These are phyloP conservation scores for Harrya chromipes DNA, from an alignment of 768 basidiomycete species.

Conservation along the genomic window DNA sequence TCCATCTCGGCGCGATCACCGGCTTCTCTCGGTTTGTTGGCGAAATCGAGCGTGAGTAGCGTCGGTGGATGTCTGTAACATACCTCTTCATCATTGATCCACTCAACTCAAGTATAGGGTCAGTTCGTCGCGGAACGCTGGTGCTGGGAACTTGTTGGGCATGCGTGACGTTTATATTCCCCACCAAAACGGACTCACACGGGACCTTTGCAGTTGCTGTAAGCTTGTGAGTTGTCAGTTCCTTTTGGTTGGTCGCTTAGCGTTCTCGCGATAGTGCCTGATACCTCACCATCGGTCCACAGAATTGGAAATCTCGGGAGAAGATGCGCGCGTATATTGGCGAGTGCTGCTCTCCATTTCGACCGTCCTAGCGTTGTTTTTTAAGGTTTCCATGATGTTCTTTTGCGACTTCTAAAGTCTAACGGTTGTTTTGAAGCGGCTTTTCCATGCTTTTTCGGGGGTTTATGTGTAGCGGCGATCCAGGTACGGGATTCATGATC, in stretches of 20 bases:
- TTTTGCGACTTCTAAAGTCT: neutral
- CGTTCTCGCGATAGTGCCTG: neutral
- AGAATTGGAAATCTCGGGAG: slow-evolving; percentile 88
- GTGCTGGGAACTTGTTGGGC: slow-evolving; percentile 87
- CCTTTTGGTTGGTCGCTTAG: slow-evolving; percentile 75
- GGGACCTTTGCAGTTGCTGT: slow-evolving; percentile 40
- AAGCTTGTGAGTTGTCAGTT: slow-evolving; percentile 70
- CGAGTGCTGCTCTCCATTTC: slow-evolving; percentile 64
- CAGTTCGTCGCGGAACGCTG: slow-evolving; percentile 94
- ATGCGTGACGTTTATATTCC: slow-evolving; percentile 14
- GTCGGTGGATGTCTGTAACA: slow-evolving; percentile 44
- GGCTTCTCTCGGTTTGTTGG: slow-evolving; percentile 63
- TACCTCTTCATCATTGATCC: neutral
- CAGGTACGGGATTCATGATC: slow-evolving; percentile 31
- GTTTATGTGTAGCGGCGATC: slow-evolving; percentile 70
- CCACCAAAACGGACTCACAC: too few species aligned
- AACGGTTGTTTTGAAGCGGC: slow-evolving; percentile 31
- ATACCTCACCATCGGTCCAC: neutral
- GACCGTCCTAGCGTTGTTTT: slow-evolving; percentile 50
- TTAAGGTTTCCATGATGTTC: slow-evolving; percentile 46
- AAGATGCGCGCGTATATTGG: slow-evolving; percentile 68
- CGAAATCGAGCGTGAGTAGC: slow-evolving; percentile 77
- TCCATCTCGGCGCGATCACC: slow-evolving; percentile 64
- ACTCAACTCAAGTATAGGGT: slow-evolving; percentile 32
- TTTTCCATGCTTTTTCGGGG: slow-evolving; percentile 59